These are phyloP conservation scores for Auriscalpium vulgare DNA, from an alignment of 768 basidiomycete species.

Conservation along the genomic window DNA sequence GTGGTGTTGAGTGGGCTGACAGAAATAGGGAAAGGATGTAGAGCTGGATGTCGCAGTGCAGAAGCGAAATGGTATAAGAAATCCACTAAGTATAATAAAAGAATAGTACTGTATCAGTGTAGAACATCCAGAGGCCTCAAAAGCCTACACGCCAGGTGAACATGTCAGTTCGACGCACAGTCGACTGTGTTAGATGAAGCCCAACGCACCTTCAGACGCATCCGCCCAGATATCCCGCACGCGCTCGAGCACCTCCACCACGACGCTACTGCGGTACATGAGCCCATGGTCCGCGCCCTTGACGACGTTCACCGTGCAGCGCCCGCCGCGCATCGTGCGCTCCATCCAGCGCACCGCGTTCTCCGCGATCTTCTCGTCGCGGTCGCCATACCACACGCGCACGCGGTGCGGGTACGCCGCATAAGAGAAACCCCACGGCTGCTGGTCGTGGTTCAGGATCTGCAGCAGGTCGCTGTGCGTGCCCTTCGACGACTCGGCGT, in stretches of 20 bases:
- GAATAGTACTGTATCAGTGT: not conserved
- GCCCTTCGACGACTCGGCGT: constrained; percentile 89
- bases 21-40: not conserved
- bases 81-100: not conserved
- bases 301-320: constrained; percentile 74
- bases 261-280: constrained; percentile 86
- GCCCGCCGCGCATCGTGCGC: constrained; percentile 64
- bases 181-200: no score
- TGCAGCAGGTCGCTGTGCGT: constrained; percentile 86
- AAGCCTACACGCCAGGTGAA: not conserved
- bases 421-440: constrained; percentile 89
- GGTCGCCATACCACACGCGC: constrained; percentile 88
- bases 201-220: not conserved
- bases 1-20: not conserved
- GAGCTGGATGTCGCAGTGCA: not conserved
- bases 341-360: constrained; percentile 92
- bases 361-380: constrained; percentile 90
- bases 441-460: constrained; percentile 85
- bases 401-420: constrained; percentile 66
- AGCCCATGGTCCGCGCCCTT: constrained; percentile 87
- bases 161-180: no score
- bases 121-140: not conserved
- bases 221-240: constrained; percentile 39
- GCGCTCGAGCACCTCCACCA: constrained; percentile 77
- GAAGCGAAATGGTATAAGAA: not conserved